Evolutionary conservation across 2,329 filamentous ascomycete genomes (phyloP).

Genomic region (Alternaria triticina): DNA sequence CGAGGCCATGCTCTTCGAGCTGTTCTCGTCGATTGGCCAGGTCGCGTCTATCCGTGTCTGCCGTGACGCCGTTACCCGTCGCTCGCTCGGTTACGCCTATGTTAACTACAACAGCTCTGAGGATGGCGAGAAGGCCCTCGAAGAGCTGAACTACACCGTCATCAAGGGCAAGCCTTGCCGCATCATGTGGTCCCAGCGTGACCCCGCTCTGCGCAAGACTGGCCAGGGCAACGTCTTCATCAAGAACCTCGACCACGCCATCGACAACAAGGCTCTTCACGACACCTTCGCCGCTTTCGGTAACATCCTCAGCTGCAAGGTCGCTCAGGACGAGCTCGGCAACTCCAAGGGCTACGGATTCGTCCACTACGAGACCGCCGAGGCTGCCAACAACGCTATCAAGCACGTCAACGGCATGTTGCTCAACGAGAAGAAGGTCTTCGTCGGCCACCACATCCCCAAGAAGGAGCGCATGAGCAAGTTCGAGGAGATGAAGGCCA

Average conservation of each 20-base stretch:
- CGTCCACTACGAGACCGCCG: slow-evolving; percentile 99
- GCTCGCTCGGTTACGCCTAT: slow-evolving; percentile 98
- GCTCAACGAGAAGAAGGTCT: slow-evolving; percentile 99
- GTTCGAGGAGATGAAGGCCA: slow-evolving; percentile 99
- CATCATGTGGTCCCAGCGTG: slow-evolving; percentile 99
- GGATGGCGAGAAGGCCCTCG: slow-evolving; percentile 96
- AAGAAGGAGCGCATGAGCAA: slow-evolving; percentile 99
- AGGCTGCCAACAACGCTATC: slow-evolving; percentile 95
- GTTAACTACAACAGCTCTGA: slow-evolving; percentile 99
- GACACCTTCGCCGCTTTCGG: slow-evolving; percentile 98
- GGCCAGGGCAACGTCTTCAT: slow-evolving; percentile 99
- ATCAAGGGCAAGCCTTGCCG: slow-evolving; percentile 99
- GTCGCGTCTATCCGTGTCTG: slow-evolving; percentile 99
- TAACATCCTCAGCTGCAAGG: slow-evolving; percentile 99
- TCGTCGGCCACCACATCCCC: slow-evolving; percentile 97
- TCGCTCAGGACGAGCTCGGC: slow-evolving; percentile 94
- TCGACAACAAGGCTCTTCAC: slow-evolving; percentile 99
- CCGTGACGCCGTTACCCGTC: slow-evolving; percentile 97
- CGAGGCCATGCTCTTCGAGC: slow-evolving; percentile 99
- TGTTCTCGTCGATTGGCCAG: slow-evolving; percentile 98
- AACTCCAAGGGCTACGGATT: slow-evolving; percentile 99
- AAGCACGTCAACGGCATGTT: slow-evolving; percentile 99
- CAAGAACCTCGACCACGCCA: slow-evolving; percentile 98
- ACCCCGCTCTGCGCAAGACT: slow-evolving; percentile 98
- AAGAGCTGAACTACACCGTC: slow-evolving; percentile 99